Evolutionary conservation across 139 green algal genomes (phyloP).

Genomic region (Closterium sp.): DNA sequence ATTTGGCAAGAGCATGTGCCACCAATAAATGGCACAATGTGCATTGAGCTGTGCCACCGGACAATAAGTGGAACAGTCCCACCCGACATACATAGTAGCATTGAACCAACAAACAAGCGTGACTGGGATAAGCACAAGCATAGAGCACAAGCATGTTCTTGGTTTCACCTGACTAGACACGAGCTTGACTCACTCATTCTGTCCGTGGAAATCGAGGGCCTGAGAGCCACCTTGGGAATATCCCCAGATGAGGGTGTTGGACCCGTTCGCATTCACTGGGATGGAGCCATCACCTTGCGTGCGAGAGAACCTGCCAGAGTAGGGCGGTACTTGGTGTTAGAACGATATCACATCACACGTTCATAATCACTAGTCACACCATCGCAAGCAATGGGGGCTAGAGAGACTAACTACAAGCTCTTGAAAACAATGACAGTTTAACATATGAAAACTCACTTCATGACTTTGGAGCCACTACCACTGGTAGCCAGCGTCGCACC

Average conservation of each 20-base stretch:
- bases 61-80: no score
- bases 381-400: no score
- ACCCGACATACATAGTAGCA: no score
- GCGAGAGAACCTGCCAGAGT: neutral
- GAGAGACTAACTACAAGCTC: no score
- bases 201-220: neutral
- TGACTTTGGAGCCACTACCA: neutral
- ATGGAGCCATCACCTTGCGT: neutral
- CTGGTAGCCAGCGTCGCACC: neutral
- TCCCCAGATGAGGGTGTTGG: neutral
- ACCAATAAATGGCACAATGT: no score
- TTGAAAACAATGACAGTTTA: neutral
- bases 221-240: neutral
- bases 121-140: no score
- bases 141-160: no score
- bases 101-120: no score
- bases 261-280: neutral
- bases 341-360: neutral
- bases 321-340: neutral
- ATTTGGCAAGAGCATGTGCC: no score
- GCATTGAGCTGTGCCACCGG: no score
- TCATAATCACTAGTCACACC: no score
- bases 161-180: no score
- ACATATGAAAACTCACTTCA: neutral
- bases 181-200: neutral